Percentiles rank a stretch among this genome's conserved stretches.
Conservation (phyloP, 2,329 filamentous ascomycete genomes). For the Thermothelomyces thermophilus region DNA sequence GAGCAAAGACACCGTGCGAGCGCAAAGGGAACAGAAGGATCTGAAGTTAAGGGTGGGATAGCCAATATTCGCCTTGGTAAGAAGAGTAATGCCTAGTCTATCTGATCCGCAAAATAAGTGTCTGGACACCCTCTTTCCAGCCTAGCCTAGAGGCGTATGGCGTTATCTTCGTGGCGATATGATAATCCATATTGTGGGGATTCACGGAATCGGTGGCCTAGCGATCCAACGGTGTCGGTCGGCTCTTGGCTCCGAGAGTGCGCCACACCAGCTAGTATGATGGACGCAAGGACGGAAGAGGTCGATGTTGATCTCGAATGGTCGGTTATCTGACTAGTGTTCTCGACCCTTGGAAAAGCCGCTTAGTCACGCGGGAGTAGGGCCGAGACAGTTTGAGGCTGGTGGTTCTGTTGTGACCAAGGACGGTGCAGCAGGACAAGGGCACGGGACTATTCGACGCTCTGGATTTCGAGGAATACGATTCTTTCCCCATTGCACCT, state of each 20-base stretch:
- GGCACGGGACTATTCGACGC: no score
- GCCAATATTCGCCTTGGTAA: constrained; percentile 4
- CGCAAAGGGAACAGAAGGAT: neutral
- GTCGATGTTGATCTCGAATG: no score
- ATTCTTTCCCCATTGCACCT: neutral
- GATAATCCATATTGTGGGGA: neutral
- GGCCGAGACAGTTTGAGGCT: neutral
- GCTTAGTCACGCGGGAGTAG: neutral
- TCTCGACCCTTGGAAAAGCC: neutral
- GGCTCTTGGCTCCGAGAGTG: no score
- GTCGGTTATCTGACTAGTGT: constrained; percentile 7
- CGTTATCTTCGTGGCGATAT: constrained; percentile 8
- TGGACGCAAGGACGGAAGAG: no score
- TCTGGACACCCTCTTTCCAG: constrained; percentile 17
- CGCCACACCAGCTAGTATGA: no score
- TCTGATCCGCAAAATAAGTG: constrained; percentile 9
- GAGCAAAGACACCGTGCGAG: no score
- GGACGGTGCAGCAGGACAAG: neutral
- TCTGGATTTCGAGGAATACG: neutral
- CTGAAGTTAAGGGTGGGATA: neutral
- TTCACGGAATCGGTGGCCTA: neutral
- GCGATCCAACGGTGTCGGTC: no score
- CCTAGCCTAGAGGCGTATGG: constrained; percentile 2
- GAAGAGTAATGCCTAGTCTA: constrained; percentile 10
- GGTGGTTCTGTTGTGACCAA: neutral